phyloP scores from a whole-genome alignment of 202 grass and related monocot genomes.

The Schoenoplectus triqueter region DNA sequence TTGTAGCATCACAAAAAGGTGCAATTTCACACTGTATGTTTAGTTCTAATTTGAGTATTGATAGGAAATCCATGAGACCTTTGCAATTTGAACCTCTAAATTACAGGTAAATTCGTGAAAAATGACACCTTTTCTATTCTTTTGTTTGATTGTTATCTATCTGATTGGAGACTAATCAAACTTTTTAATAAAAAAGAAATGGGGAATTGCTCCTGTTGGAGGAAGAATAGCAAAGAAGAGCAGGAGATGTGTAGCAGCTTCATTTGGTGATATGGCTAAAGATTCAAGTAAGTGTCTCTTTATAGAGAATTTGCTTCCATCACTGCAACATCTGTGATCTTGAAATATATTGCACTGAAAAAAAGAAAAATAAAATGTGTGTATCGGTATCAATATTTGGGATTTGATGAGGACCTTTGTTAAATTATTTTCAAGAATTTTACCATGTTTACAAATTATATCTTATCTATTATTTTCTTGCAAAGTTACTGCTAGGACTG shows the following conservation, averaged over 20 bases:
- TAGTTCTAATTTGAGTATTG: constrained; percentile 53
- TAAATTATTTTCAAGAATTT: background rate
- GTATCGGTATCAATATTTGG: background rate
- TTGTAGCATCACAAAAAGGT: constrained; percentile 36
- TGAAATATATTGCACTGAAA: background rate
- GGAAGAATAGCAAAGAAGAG: constrained; percentile 45
- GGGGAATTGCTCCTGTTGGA: constrained; percentile 37
- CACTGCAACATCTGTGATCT: background rate
- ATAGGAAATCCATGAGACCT: constrained; percentile 42
- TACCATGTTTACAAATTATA: background rate
- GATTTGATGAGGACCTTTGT: constrained; percentile 7
- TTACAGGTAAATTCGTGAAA: constrained; percentile 48
- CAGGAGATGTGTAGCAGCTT: constrained; percentile 57
- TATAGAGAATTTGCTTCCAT: background rate
- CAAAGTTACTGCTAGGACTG: background rate
- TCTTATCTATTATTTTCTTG: background rate
- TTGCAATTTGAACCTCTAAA: constrained; percentile 45
- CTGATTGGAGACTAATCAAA: constrained; percentile 28
- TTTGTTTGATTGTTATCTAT: constrained; percentile 31
- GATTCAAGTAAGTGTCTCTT: constrained; percentile 46
- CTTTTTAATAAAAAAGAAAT: constrained; percentile 19
- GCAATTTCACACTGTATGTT: constrained; percentile 43
- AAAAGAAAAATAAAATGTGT: background rate
- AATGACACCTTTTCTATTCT: background rate
- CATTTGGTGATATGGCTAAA: constrained; percentile 69